Conservation (phyloP, 2,329 filamentous ascomycete genomes). For the Claviceps capensis region DNA sequence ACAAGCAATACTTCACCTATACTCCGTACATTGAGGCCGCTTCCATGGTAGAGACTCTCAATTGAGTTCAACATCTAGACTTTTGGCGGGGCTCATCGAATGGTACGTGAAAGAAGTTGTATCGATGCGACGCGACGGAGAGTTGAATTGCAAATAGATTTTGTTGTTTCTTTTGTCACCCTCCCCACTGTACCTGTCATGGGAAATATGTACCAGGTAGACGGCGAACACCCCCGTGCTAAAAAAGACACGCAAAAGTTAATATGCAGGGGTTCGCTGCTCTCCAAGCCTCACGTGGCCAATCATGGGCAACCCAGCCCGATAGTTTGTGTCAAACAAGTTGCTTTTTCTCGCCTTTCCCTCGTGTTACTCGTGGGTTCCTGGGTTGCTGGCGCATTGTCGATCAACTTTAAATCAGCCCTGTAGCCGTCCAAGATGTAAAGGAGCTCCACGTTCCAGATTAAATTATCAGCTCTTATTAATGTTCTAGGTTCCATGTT, state of each 20-base stretch:
- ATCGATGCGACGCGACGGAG: too few species aligned
- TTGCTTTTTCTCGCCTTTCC: neutral
- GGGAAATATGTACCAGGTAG: too few species aligned
- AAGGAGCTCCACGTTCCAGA: neutral
- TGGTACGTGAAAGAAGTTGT: too few species aligned
- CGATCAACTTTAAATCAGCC: neutral
- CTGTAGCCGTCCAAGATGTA: neutral
- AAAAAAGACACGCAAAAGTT: neutral
- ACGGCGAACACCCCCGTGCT: too few species aligned
- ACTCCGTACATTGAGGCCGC: too few species aligned
- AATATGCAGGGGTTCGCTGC: neutral
- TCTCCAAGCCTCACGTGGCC: neutral
- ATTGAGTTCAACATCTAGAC: too few species aligned
- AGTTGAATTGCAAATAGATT: too few species aligned
- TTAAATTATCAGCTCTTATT: too few species aligned
- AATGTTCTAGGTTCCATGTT: too few species aligned
- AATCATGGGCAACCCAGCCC: neutral
- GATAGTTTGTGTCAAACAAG: neutral
- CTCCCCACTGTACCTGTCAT: neutral
- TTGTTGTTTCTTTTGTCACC: neutral
- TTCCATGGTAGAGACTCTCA: too few species aligned
- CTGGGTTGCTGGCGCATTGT: neutral
- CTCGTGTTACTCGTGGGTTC: neutral
- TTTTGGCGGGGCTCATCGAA: too few species aligned
- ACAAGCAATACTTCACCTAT: too few species aligned